Evolutionary conservation across 2,329 filamentous ascomycete species (phyloP).

Genomic region (Sclerotinia glacialis): DNA sequence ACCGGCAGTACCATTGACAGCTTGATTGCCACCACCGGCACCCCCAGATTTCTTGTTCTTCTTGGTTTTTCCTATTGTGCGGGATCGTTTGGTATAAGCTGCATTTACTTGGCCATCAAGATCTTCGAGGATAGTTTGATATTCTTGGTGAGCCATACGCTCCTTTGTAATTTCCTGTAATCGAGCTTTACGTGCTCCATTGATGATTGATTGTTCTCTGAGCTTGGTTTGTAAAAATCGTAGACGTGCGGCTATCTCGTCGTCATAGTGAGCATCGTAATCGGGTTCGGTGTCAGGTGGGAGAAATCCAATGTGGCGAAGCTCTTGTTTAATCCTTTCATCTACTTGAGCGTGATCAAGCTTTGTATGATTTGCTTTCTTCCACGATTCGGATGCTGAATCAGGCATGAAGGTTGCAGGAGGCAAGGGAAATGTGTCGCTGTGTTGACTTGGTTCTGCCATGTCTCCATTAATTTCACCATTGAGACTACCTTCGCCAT

Average conservation of each 20-base stretch:
- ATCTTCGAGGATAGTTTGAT: constrained; percentile 93
- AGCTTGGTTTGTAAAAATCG: constrained; percentile 81
- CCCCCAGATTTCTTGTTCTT: constrained; percentile 81
- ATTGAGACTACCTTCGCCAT: constrained; percentile 47
- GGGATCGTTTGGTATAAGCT: constrained; percentile 91
- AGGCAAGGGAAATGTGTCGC: constrained; percentile 44
- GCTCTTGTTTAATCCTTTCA: constrained; percentile 84
- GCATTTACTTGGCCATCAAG: constrained; percentile 92
- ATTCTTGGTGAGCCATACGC: constrained; percentile 94
- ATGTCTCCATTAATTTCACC: constrained; percentile 45
- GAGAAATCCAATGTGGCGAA: constrained; percentile 86
- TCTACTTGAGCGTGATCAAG: constrained; percentile 85
- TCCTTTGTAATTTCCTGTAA: constrained; percentile 85
- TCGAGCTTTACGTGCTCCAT: constrained; percentile 85
- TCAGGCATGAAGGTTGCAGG: constrained; percentile 80
- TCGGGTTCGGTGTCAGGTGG: constrained; percentile 66
- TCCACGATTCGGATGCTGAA: constrained; percentile 72
- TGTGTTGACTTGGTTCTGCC: constrained; percentile 33
- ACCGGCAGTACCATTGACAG: constrained; percentile 52
- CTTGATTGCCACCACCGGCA: constrained; percentile 67
- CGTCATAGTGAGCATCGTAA: constrained; percentile 87
- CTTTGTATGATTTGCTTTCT: constrained; percentile 70
- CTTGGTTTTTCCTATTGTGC: constrained; percentile 90
- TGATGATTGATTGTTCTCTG: constrained; percentile 78
- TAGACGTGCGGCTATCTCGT: constrained; percentile 87